Conservation (phyloP, 495 filamentous ascomycete genomes). For the Endocarpon pusillum region DNA sequence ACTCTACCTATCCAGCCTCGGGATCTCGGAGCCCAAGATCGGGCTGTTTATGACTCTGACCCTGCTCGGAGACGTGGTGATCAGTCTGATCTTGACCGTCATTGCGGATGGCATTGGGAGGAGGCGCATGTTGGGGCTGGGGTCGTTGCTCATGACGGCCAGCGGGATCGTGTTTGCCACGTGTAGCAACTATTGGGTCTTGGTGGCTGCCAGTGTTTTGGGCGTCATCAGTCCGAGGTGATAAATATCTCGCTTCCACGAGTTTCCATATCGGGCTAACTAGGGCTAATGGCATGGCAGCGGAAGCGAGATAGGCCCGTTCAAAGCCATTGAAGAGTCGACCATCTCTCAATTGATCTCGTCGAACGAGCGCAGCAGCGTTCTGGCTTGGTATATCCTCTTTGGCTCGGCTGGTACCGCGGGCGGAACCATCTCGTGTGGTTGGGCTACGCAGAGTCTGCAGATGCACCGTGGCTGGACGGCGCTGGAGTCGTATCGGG, state of each 20-base stretch:
- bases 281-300: constrained; percentile 40
- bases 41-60: constrained; percentile 84
- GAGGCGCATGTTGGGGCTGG: constrained; percentile 47
- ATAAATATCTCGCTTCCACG: constrained; percentile 10
- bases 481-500: constrained; percentile 42
- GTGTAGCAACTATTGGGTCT: constrained; percentile 53
- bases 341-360: constrained; percentile 57
- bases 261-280: constrained; percentile 5
- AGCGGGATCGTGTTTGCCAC: constrained; percentile 54
- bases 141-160: constrained; percentile 48
- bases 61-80: constrained; percentile 58
- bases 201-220: constrained; percentile 55
- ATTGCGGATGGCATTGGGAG: constrained; percentile 61
- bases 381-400: constrained; percentile 72
- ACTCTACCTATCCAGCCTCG: constrained; percentile 46
- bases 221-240: constrained; percentile 70
- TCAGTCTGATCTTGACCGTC: constrained; percentile 59
- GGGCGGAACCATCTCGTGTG: constrained; percentile 45
- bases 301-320: constrained; percentile 67
- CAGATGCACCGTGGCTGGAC: constrained; percentile 31
- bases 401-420: constrained; percentile 46
- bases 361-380: constrained; percentile 42
- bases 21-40: constrained; percentile 50
- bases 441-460: constrained; percentile 43
- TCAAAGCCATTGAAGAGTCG: constrained; percentile 74